These are phyloP conservation scores for Gastrodia elata DNA, from an alignment of 106 monocot species.

Conservation along the genomic window DNA sequence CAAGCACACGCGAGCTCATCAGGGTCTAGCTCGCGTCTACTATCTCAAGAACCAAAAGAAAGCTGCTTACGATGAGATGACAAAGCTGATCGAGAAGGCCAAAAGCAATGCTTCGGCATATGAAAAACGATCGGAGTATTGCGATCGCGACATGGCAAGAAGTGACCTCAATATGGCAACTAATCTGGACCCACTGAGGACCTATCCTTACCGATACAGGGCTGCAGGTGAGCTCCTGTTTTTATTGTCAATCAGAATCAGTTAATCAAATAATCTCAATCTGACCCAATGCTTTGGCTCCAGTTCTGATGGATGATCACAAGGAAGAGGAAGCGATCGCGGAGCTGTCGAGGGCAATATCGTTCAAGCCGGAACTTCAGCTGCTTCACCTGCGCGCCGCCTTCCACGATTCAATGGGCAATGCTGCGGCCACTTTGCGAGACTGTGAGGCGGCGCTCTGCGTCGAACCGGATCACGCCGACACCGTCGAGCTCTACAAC, in stretches of 20 bases:
- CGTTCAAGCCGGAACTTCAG: constrained; percentile 88
- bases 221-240: constrained; percentile 67
- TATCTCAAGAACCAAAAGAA: constrained; percentile 79
- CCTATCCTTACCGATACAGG: constrained; percentile 95
- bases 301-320: constrained; percentile 93
- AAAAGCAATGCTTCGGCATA: constrained; percentile 91
- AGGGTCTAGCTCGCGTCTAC: constrained; percentile 90
- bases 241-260: no score
- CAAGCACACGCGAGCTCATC: constrained; percentile 98
- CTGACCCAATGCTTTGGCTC: no score
- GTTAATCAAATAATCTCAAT: no score
- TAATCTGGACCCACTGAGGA: constrained; percentile 79
- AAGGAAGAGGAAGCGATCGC: constrained; percentile 73
- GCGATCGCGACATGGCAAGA: constrained; percentile 87
- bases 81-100: constrained; percentile 83
- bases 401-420: constrained; percentile 77
- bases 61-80: constrained; percentile 95
- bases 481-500: constrained; percentile 66
- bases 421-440: constrained; percentile 29
- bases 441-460: constrained; percentile 94
- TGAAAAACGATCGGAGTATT: constrained; percentile 97
- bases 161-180: constrained; percentile 80
- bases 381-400: constrained; percentile 87
- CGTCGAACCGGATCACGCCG: constrained; percentile 73
- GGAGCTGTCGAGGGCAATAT: constrained; percentile 72